phyloP scores from a whole-genome alignment of 495 filamentous ascomycete species.

The Annulohypoxylon nitens region DNA sequence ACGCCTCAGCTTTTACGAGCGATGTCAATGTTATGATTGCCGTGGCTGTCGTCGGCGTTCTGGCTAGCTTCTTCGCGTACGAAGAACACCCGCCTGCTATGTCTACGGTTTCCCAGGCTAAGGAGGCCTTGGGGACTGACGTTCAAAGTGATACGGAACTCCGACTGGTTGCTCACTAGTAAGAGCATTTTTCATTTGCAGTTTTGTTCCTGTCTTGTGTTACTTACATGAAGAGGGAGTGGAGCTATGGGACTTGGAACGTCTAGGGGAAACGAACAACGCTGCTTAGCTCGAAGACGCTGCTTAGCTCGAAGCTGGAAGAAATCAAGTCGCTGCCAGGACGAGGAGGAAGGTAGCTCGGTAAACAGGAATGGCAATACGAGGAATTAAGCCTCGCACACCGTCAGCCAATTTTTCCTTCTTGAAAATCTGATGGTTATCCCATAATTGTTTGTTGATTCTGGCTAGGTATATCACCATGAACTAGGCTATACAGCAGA shows the following conservation, averaged over 20 bases:
- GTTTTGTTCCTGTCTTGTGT: background rate
- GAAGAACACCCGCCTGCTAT: conserved; percentile 44
- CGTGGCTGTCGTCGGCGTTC: conserved; percentile 46
- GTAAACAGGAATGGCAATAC: background rate
- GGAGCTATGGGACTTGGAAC: background rate
- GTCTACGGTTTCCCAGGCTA: conserved; percentile 40
- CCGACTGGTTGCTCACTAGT: conserved; percentile 16
- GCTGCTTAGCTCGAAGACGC: too few species aligned
- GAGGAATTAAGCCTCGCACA: background rate
- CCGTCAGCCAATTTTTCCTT: background rate
- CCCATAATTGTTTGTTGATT: background rate
- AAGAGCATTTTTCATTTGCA: background rate
- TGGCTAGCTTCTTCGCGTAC: conserved; percentile 48
- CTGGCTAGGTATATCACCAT: background rate
- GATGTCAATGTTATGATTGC: conserved; percentile 51
- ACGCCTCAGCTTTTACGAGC: conserved; percentile 50
- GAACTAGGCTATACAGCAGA: background rate
- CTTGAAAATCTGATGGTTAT: background rate
- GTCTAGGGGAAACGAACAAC: background rate
- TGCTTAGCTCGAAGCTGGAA: background rate
- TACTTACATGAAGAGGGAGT: background rate
- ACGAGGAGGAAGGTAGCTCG: background rate
- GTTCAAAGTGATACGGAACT: conserved; percentile 48
- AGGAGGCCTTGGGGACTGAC: conserved; percentile 48
- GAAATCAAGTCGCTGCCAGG: background rate